Base-by-base conservation (phyloP, 257 asterid genomes). In the Solanum dulcamara region DNA sequence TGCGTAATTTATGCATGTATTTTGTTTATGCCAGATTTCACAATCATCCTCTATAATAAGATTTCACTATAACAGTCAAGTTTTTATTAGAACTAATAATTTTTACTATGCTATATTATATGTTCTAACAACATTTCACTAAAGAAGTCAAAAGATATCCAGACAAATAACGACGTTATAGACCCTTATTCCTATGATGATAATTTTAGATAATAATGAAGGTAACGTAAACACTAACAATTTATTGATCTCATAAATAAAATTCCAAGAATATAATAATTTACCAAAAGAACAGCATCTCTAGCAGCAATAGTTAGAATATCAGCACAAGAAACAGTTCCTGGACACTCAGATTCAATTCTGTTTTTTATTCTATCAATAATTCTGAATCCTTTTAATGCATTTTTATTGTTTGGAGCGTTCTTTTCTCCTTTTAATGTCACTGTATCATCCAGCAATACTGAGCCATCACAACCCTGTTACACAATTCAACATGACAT, bases 381-480 rank as follows among this genome's bases (percentile, higher is more conserved):
- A 86, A 94, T 92, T 88, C 93, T 87, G 91, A 96, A 96, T 46
- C 98, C 99, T 88, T 93, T 92, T 81, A 96, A 85, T 51, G 95
- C 96, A 90, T 93, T 14, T 48, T 74, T 72, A 66, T 94, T 96
- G 83, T 87, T 93, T 7, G 94, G 87, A 2, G 98, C 97, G 15
- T 74, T 91, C 88, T 94, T 96, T 88, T 96, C 97, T 22, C 99
- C 98, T 88, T 88, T 80, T 59, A 96, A 92, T 15, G 95, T 92
- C 79, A 90, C 88, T 0, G 98, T 96, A 86, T 96, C 97, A 30
- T 94, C 99, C 64, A 94, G 85, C 84, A 96, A 88, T 53, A 96
- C 93, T 9, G 98, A 93, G 37, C 91, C 99, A 91, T 94, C 98
- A 18, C 99, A 94, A 0, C 98, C 98, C 99, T 96, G 89, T 51